Percentiles rank a stretch among this genome's conserved stretches.
phyloP scores from a whole-genome alignment of 2,329 filamentous ascomycete species.

The Paramyrothecium roridum region DNA sequence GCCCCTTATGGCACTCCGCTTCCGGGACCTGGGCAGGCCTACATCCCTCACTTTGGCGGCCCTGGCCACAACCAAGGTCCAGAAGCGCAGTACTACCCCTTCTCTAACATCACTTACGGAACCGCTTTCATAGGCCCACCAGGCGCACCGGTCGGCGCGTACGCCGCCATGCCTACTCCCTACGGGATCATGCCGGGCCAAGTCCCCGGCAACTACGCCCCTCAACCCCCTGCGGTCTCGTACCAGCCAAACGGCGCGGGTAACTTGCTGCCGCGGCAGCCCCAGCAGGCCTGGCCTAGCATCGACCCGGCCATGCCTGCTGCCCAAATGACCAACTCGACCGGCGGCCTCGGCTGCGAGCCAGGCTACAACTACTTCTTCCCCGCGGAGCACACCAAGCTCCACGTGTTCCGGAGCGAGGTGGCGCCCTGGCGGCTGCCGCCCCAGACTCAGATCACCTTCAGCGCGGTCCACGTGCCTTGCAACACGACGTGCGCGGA shows the following conservation, averaged over 20 bases:
- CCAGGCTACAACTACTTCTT: constrained; percentile 64
- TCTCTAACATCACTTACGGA: constrained; percentile 22
- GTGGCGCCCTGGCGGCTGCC: constrained; percentile 52
- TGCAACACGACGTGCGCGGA: constrained; percentile 50
- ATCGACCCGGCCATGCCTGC: constrained; percentile 46
- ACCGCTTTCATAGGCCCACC: constrained; percentile 12
- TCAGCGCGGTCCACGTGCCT: constrained; percentile 51
- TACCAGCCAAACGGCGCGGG: constrained; percentile 35
- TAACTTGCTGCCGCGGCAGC: constrained; percentile 32
- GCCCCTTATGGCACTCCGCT: constrained; percentile 29
- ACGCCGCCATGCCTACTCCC: not conserved
- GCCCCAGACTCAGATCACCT: constrained; percentile 36
- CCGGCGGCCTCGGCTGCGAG: constrained; percentile 56
- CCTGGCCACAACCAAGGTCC: constrained; percentile 28
- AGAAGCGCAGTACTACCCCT: constrained; percentile 14
- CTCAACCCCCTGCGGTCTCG: constrained; percentile 17
- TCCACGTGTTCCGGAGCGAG: constrained; percentile 53
- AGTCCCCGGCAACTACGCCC: too few relatives aligned
- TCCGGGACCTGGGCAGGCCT: constrained; percentile 32
- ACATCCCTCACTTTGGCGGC: constrained; percentile 32
- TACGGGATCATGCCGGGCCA: constrained; percentile 5
- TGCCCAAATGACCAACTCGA: constrained; percentile 53
- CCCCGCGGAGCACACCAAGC: constrained; percentile 52
- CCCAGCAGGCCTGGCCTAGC: constrained; percentile 34
- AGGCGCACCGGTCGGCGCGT: constrained; percentile 1